Evolutionary conservation across 306 rosid genomes (phyloP), one percentile per base, ranked within the genome.

Genomic region (Canavalia ensiformis): DNA sequence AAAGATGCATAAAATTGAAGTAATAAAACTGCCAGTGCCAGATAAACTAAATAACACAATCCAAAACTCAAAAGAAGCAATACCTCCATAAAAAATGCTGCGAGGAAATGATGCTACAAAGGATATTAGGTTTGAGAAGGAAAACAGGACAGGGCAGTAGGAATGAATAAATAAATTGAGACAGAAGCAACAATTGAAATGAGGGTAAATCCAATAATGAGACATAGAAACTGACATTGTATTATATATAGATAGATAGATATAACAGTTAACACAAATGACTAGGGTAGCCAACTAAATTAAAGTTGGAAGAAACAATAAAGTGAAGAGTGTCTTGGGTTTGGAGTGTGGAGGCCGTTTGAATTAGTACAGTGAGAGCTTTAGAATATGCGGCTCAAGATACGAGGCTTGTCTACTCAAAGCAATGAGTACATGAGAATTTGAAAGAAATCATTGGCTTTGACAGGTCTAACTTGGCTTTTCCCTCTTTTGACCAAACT

Each of bases 401-500:
- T 41, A 66, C 87, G 71, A 79, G 86, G 84, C 72, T 50, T 52
- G 7, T 67, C 37, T 68, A 44, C 39, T 68, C 55, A 44, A 68
- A 28, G 73, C 79, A 79, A 82, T 70, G 64, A 37, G 77, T 55
- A 56, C 50, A 28, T 57, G 47, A 57, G 86, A 72, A 46, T 78
- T 79, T 77, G 81, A 73, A 81, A 88, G 88, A 74, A 18, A 18
- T 18, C 25, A 87, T 84, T 86, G 89, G 85, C 67, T 86, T 87
- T 91, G 95, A 89, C 91, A 70, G 75, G 90, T 86, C 92, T 76
- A 86, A 87, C 89, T 82, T 63, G 0, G 35, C 87, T 76, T 82
- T 79, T 69, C 9, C 50, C 35, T 4, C 55, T 33, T 76, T 65
- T 50, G 54, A 45, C 73, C 73, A 11, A 68, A 68, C 8, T 44